Evolutionary conservation across 768 basidiomycete genomes (phyloP).

Genomic region (Leccinum fibrillosum): DNA sequence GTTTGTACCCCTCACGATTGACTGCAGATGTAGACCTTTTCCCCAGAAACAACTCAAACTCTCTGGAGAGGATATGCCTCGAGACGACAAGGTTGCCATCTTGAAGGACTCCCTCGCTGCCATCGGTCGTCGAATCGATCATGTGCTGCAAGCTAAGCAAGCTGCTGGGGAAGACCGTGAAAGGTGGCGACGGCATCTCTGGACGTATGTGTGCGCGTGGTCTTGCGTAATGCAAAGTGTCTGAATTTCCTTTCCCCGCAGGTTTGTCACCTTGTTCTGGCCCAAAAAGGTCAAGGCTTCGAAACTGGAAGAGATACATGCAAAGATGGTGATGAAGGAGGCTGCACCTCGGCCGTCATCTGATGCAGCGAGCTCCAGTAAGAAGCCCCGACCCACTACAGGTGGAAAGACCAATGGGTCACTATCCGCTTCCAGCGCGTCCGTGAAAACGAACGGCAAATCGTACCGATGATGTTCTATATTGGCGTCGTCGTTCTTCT

Average conservation of each 20-base stretch:
- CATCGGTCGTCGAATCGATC: slow-evolving; percentile 90
- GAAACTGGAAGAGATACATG: slow-evolving; percentile 92
- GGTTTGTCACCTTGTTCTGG: slow-evolving; percentile 96
- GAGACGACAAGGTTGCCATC: slow-evolving; percentile 95
- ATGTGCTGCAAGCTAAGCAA: slow-evolving; percentile 71
- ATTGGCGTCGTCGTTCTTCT: slow-evolving; percentile 9
- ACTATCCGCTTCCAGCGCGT: slow-evolving; percentile 39
- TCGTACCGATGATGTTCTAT: slow-evolving; percentile 51
- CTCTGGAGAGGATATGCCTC: slow-evolving; percentile 87
- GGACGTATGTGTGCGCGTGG: slow-evolving; percentile 69
- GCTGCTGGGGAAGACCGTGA: slow-evolving; percentile 78
- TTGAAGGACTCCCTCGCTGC: slow-evolving; percentile 93
- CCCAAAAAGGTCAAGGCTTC: slow-evolving; percentile 94
- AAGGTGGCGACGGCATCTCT: slow-evolving; percentile 91
- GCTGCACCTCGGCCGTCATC: slow-evolving; percentile 58
- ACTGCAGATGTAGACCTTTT: slow-evolving; percentile 3
- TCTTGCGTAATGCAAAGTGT: neutral
- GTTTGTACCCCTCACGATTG: slow-evolving; percentile 24
- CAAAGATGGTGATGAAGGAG: slow-evolving; percentile 93
- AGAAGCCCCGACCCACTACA: slow-evolving; percentile 57
- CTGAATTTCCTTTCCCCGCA: slow-evolving; percentile 30
- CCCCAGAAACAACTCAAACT: slow-evolving; percentile 89
- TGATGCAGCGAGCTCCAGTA: slow-evolving; percentile 43
- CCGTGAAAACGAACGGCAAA: slow-evolving; percentile 59
- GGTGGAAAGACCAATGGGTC: slow-evolving; percentile 53